Evolutionary conservation across 2,329 filamentous ascomycete species (phyloP), one percentile per base, ranked within the genome.

Genomic region (Microcyclosporella mali): DNA sequence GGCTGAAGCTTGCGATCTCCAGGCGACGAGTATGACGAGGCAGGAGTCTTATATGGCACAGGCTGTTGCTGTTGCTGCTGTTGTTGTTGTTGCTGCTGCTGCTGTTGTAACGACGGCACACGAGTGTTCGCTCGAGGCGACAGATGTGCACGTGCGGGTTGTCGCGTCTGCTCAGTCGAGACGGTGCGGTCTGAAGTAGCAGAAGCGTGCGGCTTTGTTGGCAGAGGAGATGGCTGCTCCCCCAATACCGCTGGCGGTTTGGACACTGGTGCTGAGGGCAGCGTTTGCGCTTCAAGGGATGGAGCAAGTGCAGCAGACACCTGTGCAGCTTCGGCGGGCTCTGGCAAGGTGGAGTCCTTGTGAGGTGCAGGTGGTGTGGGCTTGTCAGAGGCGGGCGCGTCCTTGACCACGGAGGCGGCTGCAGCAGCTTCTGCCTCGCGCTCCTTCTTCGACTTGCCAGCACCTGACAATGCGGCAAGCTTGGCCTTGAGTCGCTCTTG

Each of bases 11-110:
- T 61, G 41, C 59, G 60, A 19, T 65, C 62, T 12, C 60, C 56
- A n/a, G 61, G 61, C 21, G 62, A 62, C 4, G 62, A 60, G 43
- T 60, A 64, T n/a, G 59, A 74, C 11, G 75, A 72, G 42, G 75
- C 41, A 6, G 57, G 48, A 18, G 53, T 33, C 19, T 54, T 49
- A 43, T 58, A 61, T 16, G 44, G 36, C 15, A 50, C 43, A 3
- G 47, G 36, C 12, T 46, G 40, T 37, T 54, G 53, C 41, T 55
- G 53, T 15, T 52, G 49, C 6, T 29, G 34, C 15, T 49, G 49
- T 8, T 46, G 35, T 18, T 48, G 42, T 33, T 51, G 49, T 38
- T 46, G 47, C 31, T 50, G 43, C 31, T 34, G 36, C 28, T 41
- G 40, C n/a, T n/a, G n/a, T n/a, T n/a, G n/a, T n/a, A n/a, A 25